These are phyloP conservation scores for Exophiala aquamarina DNA, from an alignment of 2,329 filamentous ascomycete genomes.

Conservation along the genomic window DNA sequence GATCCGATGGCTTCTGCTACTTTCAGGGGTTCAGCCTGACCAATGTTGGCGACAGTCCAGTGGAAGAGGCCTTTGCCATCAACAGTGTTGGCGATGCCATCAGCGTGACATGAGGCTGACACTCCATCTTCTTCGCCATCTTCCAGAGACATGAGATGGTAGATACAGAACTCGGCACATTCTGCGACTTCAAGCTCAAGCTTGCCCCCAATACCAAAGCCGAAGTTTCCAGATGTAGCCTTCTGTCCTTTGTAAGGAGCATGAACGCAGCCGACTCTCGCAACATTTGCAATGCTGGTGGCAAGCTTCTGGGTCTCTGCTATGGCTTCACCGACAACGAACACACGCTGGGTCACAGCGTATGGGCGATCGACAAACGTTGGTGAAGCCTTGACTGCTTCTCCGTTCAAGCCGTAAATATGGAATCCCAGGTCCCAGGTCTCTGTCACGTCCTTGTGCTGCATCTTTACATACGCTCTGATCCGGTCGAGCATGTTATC, in stretches of 20 bases:
- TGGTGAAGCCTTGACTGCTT: constrained; percentile 20
- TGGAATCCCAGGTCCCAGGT: constrained; percentile 47
- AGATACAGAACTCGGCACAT: constrained; percentile 46
- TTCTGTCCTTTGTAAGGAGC: constrained; percentile 51
- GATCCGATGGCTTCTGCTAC: not conserved
- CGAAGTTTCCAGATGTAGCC: constrained; percentile 53
- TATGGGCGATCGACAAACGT: not conserved
- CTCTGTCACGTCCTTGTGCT: constrained; percentile 18
- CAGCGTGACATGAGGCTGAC: not conserved
- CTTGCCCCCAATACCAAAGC: constrained; percentile 34
- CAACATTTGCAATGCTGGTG: constrained; percentile 42
- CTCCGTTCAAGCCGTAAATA: constrained; percentile 45
- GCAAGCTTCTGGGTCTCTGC: constrained; percentile 48
- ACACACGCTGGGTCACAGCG: constrained; percentile 41
- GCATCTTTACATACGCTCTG: constrained; percentile 28
- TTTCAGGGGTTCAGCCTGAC: not conserved
- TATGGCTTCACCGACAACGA: constrained; percentile 49
- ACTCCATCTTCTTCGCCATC: constrained; percentile 14
- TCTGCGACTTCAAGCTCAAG: constrained; percentile 41
- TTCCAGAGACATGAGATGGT: constrained; percentile 49
- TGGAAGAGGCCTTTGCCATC: constrained; percentile 5
- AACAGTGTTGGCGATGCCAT: constrained; percentile 1
- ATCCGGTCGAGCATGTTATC: constrained; percentile 36
- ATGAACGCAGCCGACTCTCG: constrained; percentile 45
- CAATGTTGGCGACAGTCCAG: not conserved